Percentiles rank a stretch among this genome's conserved stretches.
phyloP scores from a whole-genome alignment of 306 rosid species.

The Pyrus pyrifolia region DNA sequence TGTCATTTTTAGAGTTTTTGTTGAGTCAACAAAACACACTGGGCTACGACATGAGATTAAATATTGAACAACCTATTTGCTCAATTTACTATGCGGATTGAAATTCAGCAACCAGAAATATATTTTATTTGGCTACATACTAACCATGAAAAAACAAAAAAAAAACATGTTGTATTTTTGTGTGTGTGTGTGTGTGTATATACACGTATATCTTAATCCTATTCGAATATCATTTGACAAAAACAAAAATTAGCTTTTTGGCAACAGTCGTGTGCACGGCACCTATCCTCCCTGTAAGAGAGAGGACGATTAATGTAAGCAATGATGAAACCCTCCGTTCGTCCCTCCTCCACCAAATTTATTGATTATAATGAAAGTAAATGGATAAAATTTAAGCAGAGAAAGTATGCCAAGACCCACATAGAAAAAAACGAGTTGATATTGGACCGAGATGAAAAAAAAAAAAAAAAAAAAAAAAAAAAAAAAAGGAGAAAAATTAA shows the following conservation, averaged over 20 bases:
- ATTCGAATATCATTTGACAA: too few relatives aligned
- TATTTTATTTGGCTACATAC: constrained; percentile 12
- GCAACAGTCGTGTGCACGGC: too few relatives aligned
- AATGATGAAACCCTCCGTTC: too few relatives aligned
- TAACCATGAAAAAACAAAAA: neutral
- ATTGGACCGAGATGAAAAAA: neutral
- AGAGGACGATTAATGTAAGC: too few relatives aligned
- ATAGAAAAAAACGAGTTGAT: neutral
- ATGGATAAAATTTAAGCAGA: too few relatives aligned
- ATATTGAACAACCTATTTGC: neutral
- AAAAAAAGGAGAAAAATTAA: too few relatives aligned
- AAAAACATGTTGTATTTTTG: neutral
- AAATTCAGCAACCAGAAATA: constrained; percentile 7
- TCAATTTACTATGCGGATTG: neutral
- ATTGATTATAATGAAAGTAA: too few relatives aligned
- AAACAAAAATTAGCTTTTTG: too few relatives aligned
- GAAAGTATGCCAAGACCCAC: too few relatives aligned
- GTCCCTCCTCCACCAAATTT: too few relatives aligned
- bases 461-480: neutral
- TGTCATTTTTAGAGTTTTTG: neutral
- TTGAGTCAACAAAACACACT: constrained; percentile 20
- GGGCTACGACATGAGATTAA: neutral
- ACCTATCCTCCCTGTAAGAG: too few relatives aligned
- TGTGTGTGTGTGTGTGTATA: too few relatives aligned
- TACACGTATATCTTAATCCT: neutral